Evolutionary conservation across 225 moss, liverwort and hornwort species (phyloP), one percentile per base, ranked within the genome.

Genomic region (Pleurozium schreberi): DNA sequence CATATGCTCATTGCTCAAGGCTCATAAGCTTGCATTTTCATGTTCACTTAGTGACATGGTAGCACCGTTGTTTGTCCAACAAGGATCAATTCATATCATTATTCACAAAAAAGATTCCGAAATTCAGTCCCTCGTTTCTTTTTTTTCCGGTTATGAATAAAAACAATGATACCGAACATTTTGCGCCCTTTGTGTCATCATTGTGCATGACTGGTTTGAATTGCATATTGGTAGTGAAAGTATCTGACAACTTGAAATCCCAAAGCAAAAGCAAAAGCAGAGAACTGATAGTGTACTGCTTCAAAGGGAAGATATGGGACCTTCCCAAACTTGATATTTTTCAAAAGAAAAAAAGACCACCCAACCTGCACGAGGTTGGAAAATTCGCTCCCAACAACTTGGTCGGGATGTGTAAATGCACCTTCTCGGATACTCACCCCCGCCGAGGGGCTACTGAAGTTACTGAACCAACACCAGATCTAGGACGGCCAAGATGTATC

Each of bases 101-200:
- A 20, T 49, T 30, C 33, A 49, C 11, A 0, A 0, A 4, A 50
- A 75, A 75, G 3, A 11, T 18, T 18, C 18, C 3, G 0, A 76
- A 76, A 52, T 22, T 76, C 5, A 34, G 1, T 21, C 8, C 50
- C 3, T 21, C 12, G 1, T 13, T 74, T 74, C 12, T 19, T 9
- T 27, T 74, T 74, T 74, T 34, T 9, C 1, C 4, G 27, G 26
- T n/a, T 57, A 7, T 58, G 57, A 57, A n/a, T 57, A 25, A 26
- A 76, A 75, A 18, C 66, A 50, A 75, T 8, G 4, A 45, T 28
- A 55, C 36, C 4, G 0, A 57, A 78, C 36, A 28, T 57, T n/a
- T 57, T n/a, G 11, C 7, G 7, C 27, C 27, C 58, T 11, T 40
- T 18, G n/a, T 0, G 28, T 58, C 42, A 59, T 59, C 40, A 59